phyloP scores from a whole-genome alignment of 1,139 yeast species.

The Taphrina communis region DNA sequence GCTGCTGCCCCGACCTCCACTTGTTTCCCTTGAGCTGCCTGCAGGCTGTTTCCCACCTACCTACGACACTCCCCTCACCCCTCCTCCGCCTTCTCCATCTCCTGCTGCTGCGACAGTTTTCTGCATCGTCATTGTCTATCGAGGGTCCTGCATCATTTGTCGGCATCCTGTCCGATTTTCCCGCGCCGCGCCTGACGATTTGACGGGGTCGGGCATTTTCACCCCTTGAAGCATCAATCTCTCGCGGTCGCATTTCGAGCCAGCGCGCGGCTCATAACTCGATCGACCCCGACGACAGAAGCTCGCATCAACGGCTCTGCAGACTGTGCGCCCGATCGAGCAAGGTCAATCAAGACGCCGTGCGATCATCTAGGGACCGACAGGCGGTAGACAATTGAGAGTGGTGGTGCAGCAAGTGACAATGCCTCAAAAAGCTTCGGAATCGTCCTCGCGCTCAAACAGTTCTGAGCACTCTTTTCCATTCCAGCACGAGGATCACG shows the following conservation, averaged over 20 bases:
- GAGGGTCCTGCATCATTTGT: not conserved
- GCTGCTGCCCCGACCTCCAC: not conserved
- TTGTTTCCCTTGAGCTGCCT: not conserved
- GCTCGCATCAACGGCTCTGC: too few relatives aligned
- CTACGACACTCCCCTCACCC: not conserved
- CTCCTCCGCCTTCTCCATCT: not conserved
- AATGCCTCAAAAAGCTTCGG: conserved; percentile 28
- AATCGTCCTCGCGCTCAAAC: conserved; percentile 30
- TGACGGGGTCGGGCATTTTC: not conserved
- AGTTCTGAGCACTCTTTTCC: conserved; percentile 32
- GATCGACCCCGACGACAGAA: too few relatives aligned
- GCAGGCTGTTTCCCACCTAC: not conserved
- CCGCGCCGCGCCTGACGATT: not conserved
- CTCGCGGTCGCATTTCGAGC: not conserved
- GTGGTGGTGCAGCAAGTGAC: not conserved
- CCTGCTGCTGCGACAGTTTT: not conserved
- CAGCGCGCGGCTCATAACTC: not conserved
- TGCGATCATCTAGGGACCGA: not conserved
- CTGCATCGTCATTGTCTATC: too few relatives aligned
- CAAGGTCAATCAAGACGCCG: not conserved
- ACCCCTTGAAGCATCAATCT: not conserved
- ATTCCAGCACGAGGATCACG: conserved; percentile 30
- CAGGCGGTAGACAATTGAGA: not conserved
- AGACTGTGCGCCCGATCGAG: not conserved
- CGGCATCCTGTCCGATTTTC: not conserved